phyloP scores from a whole-genome alignment of 257 asterid species.

The Penstemon barbatus region DNA sequence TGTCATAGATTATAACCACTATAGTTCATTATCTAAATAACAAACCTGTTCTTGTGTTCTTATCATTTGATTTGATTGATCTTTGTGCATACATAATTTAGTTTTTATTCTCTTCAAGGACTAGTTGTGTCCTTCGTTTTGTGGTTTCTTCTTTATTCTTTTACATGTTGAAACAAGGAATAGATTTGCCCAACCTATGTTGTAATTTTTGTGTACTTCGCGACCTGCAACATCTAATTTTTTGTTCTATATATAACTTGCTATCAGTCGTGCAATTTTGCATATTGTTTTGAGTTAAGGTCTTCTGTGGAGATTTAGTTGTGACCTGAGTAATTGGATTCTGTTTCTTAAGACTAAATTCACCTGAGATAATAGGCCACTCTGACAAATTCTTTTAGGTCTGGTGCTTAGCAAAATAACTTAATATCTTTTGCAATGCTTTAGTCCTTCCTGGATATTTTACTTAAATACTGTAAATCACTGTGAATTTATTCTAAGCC shows the following conservation, averaged over 20 bases:
- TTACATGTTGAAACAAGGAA: background rate
- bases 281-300: slow-evolving; percentile 6
- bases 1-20: background rate
- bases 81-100: background rate
- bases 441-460: slow-evolving; percentile 1
- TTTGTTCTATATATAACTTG: slow-evolving; percentile 7
- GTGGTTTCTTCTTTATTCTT: background rate
- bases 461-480: background rate
- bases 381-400: background rate
- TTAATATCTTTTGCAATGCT: background rate
- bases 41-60: background rate
- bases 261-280: background rate
- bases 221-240: background rate
- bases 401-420: slow-evolving; percentile 4
- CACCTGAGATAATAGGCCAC: background rate
- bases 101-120: background rate
- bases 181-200: slow-evolving; percentile 4
- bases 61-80: background rate
- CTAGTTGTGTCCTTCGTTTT: background rate
- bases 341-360: background rate
- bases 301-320: background rate
- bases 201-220: slow-evolving; percentile 5
- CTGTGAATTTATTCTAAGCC: background rate
- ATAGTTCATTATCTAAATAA: background rate
- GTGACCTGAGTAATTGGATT: slow-evolving; percentile 3